Percentiles rank a stretch among this genome's conserved stretches.
Evolutionary conservation across 805 yeast genomes (phyloP).

Genomic region (Wickerhamiella domercqiae): DNA sequence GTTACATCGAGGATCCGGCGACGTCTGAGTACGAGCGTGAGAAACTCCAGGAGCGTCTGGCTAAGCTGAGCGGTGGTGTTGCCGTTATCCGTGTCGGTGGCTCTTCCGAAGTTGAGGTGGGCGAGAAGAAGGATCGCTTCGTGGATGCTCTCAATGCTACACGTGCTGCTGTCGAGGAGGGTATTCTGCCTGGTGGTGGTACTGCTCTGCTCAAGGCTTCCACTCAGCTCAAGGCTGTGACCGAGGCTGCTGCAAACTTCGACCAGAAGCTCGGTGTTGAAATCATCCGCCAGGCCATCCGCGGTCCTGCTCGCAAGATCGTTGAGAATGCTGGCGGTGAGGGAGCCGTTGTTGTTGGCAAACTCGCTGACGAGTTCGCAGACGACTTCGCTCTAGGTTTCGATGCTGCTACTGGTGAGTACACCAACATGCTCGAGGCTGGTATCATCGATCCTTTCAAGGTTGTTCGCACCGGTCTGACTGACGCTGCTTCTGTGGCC

Average conservation of each 20-base stretch:
- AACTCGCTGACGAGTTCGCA: constrained; percentile 42
- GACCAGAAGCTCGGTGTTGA: constrained; percentile 95
- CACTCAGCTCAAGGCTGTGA: constrained; percentile 49
- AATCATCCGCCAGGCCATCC: constrained; percentile 80
- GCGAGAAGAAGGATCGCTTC: constrained; percentile 98
- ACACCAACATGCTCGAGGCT: constrained; percentile 87
- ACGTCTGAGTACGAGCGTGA: constrained; percentile 85
- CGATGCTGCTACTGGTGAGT: constrained; percentile 84
- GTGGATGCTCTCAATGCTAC: constrained; percentile 98
- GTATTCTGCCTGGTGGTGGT: constrained; percentile 99
- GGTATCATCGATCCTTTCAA: constrained; percentile 98
- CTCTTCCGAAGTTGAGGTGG: constrained; percentile 90
- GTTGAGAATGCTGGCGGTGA: constrained; percentile 96
- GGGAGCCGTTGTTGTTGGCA: constrained; percentile 92
- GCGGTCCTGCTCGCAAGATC: constrained; percentile 90
- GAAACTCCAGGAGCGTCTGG: constrained; percentile 92
- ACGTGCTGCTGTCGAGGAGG: constrained; percentile 97
- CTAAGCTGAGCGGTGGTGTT: constrained; percentile 95
- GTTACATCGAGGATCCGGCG: constrained; percentile 53
- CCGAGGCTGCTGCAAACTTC: constrained; percentile 74
- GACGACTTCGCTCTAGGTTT: constrained; percentile 77
- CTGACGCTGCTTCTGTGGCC: constrained; percentile 96
- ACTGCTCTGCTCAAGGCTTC: constrained; percentile 93
- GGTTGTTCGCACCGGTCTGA: constrained; percentile 90
- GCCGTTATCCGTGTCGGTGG: constrained; percentile 98